Base-by-base conservation (phyloP, 352 stramenopile genomes). In the Pythium biforme region DNA sequence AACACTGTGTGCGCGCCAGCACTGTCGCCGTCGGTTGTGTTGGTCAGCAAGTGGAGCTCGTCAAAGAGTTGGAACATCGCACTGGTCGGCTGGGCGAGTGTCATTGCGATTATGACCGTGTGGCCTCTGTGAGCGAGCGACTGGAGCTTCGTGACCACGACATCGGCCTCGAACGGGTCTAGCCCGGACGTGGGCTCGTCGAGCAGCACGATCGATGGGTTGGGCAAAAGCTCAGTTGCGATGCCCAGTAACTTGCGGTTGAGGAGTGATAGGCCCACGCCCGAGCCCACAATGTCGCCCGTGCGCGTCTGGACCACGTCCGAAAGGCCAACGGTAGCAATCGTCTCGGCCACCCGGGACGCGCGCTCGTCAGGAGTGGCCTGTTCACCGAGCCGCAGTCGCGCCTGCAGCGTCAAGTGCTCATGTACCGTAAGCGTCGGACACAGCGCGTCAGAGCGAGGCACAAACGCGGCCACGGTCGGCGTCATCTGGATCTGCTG, bases 381-480 rank as follows among this genome's bases (percentile, higher is more conserved):
- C 74, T 62, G 1, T 14, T 64, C 60, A 10, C 81, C 74, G 53
- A 97, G 74, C 1, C 88, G 74, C 0, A 98, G 74, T 26, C 81
- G 70, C 6, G 90, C 89, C 17, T 94, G 81, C 63, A 88, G 92
- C 22, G 79, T 67, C 3, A 97, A 69, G 57, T 97, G 89, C 68
- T 97, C 91, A 4, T 43, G 22, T 4, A 93, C 83, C 2, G 91
- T 97, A 11, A 97, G 71, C 62, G 90, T 94, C 22, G 69, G 58
- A 55, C 94, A 78, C 31, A 97, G 77, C 22, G 97, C 71, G 72
- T 97, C 89, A 54, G 97, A 88, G 64, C 95, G 86, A 66, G 89
- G 89, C 26, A 97, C 80, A 62, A 94, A 97, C n/a, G 67, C 80
- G 9, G 70, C 27, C 27, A n/a, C 23, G 45, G 22, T 29, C 22